Evolutionary conservation across 1,284 basidiomycete species (phyloP), one percentile per base, ranked within the genome.

Genomic region (Ustilago vetiveriae): DNA sequence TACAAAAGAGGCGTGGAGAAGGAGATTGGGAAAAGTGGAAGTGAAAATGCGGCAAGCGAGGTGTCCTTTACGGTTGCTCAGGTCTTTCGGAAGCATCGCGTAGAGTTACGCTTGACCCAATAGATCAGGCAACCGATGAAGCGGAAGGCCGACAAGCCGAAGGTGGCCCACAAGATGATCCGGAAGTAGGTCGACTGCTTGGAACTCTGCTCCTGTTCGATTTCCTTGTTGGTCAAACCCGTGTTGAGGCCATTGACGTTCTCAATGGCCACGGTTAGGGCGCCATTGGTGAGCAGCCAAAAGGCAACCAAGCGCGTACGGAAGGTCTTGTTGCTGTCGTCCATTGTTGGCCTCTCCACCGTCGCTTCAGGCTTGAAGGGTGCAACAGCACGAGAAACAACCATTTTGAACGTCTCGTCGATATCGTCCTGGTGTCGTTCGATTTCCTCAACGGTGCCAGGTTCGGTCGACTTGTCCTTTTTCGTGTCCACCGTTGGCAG

Each of bases 341-440:
- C 82, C 87, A 91, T 87, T 13, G 88, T 94, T 0, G 93, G 92
- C 82, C 89, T 90, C 80, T 94, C 92, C 4, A 85, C 54, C 0
- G 82, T 88, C 56, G 91, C 89, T 66, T 88, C 88, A 26, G 85
- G 85, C 21, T 89, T 86, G 67, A 90, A 83, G 78, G 94, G 92
- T 32, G 92, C 90, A 47, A 97, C 88, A 0, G 94, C 94, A 52
- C 95, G 90, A 13, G 89, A 90, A 6, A 97, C 94, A 0, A 94
- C 96, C 75, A 91, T 89, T 83, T 93, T 92, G 86, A 97, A 98
- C 33, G 89, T 88, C n/a, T 88, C 88, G 80, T 98, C 94, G 41
- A 97, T 88, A 80, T 96, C 93, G 74, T 91, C 90, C 83, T 92
- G 91, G 29, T 67, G 70, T 10, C 65, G 55, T 37, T 78, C 80